Percentiles rank a stretch among this genome's conserved stretches.
These are phyloP conservation scores for Camellia oleifera DNA, from an alignment of 179 eudicot species.

Conservation along the genomic window DNA sequence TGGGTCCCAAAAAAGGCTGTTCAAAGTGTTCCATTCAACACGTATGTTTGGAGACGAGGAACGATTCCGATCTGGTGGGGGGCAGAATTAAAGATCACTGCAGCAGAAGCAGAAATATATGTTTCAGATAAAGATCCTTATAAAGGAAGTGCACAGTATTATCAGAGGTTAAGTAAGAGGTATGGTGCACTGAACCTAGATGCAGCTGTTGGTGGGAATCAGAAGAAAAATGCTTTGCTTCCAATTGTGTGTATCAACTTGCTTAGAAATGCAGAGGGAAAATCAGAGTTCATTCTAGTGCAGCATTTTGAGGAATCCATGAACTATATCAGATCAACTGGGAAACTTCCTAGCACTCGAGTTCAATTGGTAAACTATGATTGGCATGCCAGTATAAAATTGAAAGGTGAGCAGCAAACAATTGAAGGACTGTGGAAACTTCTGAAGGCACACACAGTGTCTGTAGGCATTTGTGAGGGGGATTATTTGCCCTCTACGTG, in stretches of 20 bases:
- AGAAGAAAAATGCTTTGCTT: conserved; percentile 65
- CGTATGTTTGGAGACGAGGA: conserved; percentile 90
- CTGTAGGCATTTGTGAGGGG: conserved; percentile 86
- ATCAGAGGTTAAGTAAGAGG: conserved; percentile 79
- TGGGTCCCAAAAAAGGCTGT: conserved; percentile 78
- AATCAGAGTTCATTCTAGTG: conserved; percentile 84
- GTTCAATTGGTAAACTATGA: conserved; percentile 83
- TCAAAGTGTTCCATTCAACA: conserved; percentile 86
- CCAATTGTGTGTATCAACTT: conserved; percentile 91
- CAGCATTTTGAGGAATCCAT: conserved; percentile 91
- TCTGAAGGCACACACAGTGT: conserved; percentile 75
- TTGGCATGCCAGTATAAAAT: conserved; percentile 90
- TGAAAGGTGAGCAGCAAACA: conserved; percentile 86
- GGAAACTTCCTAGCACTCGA: conserved; percentile 71
- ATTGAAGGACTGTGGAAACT: conserved; percentile 95
- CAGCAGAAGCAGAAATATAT: conserved; percentile 97
- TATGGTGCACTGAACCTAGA: conserved; percentile 67
- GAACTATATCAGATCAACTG: conserved; percentile 63
- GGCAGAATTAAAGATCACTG: conserved; percentile 87
- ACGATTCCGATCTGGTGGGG: conserved; percentile 99
- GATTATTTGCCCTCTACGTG: conserved; percentile 85
- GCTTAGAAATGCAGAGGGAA: conserved; percentile 85
- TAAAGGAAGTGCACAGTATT: conserved; percentile 87
- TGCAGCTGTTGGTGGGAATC: conserved; percentile 47
- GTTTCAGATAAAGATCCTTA: conserved; percentile 89